Base-by-base conservation (phyloP, 192 early-diverging fungal species). In the Backusella liffmaniae region DNA sequence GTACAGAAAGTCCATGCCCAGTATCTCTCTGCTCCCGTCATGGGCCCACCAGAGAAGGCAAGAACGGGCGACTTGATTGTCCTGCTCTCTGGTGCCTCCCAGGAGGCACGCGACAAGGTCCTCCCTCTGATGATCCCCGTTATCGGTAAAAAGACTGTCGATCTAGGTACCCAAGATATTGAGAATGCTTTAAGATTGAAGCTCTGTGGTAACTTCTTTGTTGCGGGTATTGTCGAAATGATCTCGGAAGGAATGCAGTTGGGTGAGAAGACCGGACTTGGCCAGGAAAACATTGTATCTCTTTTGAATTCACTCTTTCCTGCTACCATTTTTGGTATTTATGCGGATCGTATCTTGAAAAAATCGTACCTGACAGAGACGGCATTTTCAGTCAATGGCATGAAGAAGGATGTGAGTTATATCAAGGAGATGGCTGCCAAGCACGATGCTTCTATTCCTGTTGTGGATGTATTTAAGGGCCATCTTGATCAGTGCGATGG, bases 131-230 rank as follows among this genome's bases (percentile, higher is more conserved):
- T 90, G 18, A 70, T 75, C 13, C 83, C 87, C 12, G 79, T 76
- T 21, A 78, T 88, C 76, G 84, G 88, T 29, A 84, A 80, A 29
- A 78, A 71, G 18, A 75, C 80, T 0, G 82, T 93, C 10, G 79
- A 88, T 32, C 71, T 88, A 23, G 89, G 88, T 9, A 49, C 18
- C 1, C 53, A 79, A 2, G 83, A 91, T 59, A 5, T 30, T 32
- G 81, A 79, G 0, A 37, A 73, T 0, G 90, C 87, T 1, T 80
- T 84, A 1, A 74, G 74, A 5, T 87, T 90, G 78, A 94, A 94
- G 75, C 78, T 94, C 8, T 66, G 87, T 46, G 91, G 91, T 66
- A 94, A 94, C 67, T 94, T 89, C 53, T 86, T 94, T 70, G 80
- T 94, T 26, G 76, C 79, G 0, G 77, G 86, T 2, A 79, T 83